phyloP scores from a whole-genome alignment of 176 grass and related monocot species.

The Rhynchospora breviuscula region DNA sequence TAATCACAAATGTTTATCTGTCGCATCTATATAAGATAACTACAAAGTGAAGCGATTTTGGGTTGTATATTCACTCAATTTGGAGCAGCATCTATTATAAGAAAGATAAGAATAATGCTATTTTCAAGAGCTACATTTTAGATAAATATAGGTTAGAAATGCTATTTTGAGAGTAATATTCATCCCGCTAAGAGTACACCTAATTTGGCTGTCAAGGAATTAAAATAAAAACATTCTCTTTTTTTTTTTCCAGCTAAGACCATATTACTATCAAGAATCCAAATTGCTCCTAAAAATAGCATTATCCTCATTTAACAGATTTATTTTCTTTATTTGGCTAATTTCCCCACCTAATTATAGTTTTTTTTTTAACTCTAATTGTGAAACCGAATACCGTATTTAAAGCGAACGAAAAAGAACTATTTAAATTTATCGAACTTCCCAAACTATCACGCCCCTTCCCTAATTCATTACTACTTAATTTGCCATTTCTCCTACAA shows the following conservation, averaged over 20 bases:
- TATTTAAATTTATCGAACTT: background rate
- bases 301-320: background rate
- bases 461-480: background rate
- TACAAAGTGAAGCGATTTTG: background rate
- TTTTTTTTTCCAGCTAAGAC: background rate
- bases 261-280: background rate
- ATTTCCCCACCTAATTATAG: background rate
- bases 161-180: background rate
- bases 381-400: background rate
- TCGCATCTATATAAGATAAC: background rate
- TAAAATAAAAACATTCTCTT: background rate
- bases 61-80: background rate
- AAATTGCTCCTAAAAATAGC: background rate
- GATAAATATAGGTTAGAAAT: background rate
- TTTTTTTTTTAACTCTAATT: background rate
- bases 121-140: background rate
- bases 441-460: background rate
- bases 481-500: background rate
- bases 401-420: background rate
- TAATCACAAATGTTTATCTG: too few relatives aligned
- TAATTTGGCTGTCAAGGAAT: background rate
- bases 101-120: background rate
- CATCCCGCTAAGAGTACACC: background rate
- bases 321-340: background rate
- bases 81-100: background rate